Percentiles rank a stretch among this genome's conserved stretches.
phyloP scores from a whole-genome alignment of 2,329 filamentous ascomycete species.

The Arthrobotrys conoides region DNA sequence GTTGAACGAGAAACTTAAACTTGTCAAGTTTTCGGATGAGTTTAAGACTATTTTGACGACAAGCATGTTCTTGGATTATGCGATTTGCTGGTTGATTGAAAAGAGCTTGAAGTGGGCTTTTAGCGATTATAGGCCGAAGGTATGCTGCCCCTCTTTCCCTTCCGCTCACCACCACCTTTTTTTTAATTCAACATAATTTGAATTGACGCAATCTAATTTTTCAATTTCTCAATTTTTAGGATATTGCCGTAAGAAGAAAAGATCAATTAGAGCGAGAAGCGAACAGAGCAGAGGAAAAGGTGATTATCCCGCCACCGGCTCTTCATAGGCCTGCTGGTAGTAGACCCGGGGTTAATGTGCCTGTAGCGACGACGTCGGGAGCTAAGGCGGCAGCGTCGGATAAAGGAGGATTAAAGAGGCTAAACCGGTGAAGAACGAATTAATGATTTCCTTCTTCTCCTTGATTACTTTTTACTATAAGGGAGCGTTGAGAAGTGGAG shows the following conservation, averaged over 20 bases:
- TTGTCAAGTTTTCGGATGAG: conserved; percentile 88
- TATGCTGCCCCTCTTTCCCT: neutral
- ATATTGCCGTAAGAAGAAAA: conserved; percentile 87
- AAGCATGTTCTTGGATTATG: conserved; percentile 90
- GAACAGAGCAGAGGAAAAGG: conserved; percentile 74
- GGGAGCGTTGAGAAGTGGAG: too few species aligned
- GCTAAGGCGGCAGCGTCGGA: conserved; percentile 20
- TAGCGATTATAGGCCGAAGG: conserved; percentile 88
- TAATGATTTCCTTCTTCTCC: neutral
- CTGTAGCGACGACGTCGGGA: conserved; percentile 34
- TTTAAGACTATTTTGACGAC: conserved; percentile 89
- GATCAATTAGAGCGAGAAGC: conserved; percentile 87
- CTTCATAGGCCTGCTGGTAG: conserved; percentile 52
- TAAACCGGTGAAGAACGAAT: conserved; percentile 37
- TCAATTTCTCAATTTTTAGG: conserved; percentile 66
- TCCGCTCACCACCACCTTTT: neutral
- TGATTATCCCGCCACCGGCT: conserved; percentile 66
- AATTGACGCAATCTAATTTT: too few species aligned
- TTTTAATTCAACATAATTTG: too few species aligned
- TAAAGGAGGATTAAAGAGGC: conserved; percentile 51
- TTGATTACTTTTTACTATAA: neutral
- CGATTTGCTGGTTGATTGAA: conserved; percentile 88
- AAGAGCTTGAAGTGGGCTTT: conserved; percentile 86
- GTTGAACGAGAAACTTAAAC: conserved; percentile 90
- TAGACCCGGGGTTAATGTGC: neutral